phyloP scores from a whole-genome alignment of 225 moss, liverwort and hornwort genomes.

The Polytrichum formosum region DNA sequence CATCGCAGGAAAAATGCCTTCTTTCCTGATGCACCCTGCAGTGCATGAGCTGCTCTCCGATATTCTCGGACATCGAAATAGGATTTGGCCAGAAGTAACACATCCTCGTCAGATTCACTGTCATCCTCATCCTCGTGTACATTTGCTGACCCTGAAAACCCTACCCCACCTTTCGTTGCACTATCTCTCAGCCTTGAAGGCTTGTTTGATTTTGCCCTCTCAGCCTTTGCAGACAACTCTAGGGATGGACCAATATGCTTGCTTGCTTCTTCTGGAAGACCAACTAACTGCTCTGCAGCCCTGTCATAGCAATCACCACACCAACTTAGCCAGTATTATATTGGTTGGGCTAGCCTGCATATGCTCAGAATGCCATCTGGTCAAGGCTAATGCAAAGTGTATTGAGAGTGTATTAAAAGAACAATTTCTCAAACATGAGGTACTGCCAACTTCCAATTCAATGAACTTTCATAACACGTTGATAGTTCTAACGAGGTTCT shows the following conservation, averaged over 20 bases:
- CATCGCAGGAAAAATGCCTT: conserved; percentile 83
- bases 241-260: conserved; percentile 13
- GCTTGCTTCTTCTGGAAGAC: conserved; percentile 61
- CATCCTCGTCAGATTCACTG: conserved; percentile 80
- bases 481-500: too few species aligned
- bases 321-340: too few species aligned
- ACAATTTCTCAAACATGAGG: too few species aligned
- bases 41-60: conserved; percentile 72
- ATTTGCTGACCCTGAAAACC: conserved; percentile 17
- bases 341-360: too few species aligned
- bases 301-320: conserved; percentile 28
- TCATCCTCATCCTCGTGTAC: conserved; percentile 55
- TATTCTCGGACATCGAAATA: conserved; percentile 93
- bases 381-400: too few species aligned
- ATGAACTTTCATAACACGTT: too few species aligned
- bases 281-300: conserved; percentile 93
- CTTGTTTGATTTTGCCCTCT: conserved; percentile 55
- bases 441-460: too few species aligned
- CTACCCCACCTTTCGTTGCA: conserved; percentile 16
- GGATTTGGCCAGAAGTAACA: conserved; percentile 69
- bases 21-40: conserved; percentile 67
- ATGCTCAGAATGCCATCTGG: too few species aligned
- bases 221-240: conserved; percentile 14
- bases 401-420: too few species aligned
- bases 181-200: conserved; percentile 55